phyloP scores from a whole-genome alignment of 164 flowering plant species.

The Aristolochia fimbriata region DNA sequence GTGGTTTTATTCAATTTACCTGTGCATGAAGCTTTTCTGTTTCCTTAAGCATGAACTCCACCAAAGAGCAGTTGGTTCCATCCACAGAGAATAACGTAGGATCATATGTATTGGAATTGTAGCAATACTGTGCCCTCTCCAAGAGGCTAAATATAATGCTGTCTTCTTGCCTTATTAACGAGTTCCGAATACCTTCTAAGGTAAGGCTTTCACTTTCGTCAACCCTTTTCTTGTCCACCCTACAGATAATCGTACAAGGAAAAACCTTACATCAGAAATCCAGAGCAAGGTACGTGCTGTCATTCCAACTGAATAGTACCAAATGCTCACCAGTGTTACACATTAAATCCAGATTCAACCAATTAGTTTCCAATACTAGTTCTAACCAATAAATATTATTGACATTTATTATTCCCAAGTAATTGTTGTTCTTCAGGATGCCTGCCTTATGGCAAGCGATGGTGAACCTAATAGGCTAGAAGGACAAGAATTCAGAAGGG shows the following conservation, averaged over 20 bases:
- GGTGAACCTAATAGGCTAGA: no score
- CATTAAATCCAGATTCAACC: neutral
- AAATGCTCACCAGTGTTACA: neutral
- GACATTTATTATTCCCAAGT: no score
- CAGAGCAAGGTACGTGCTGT: neutral
- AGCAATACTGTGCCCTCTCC: slow-evolving; percentile 80
- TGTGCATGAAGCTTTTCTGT: slow-evolving; percentile 88
- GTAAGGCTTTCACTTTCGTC: slow-evolving; percentile 78
- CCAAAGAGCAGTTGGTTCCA: slow-evolving; percentile 69
- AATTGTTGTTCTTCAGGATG: no score
- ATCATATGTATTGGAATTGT: slow-evolving; percentile 65
- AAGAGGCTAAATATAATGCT: slow-evolving; percentile 83
- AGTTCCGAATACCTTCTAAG: slow-evolving; percentile 58
- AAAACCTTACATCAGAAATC: slow-evolving; percentile 5
- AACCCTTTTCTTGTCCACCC: slow-evolving; percentile 42
- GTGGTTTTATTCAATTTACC: slow-evolving; percentile 26
- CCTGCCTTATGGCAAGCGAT: no score
- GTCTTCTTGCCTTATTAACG: slow-evolving; percentile 87
- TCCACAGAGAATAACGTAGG: slow-evolving; percentile 46
- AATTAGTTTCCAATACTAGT: neutral
- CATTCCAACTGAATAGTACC: no score
- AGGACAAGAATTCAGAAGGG: no score
- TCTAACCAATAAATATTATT: no score
- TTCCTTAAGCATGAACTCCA: slow-evolving; percentile 70
- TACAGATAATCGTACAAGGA: slow-evolving; percentile 13